Conservation (phyloP, 495 filamentous ascomycete genomes). For the Bacidia gigantensis region DNA sequence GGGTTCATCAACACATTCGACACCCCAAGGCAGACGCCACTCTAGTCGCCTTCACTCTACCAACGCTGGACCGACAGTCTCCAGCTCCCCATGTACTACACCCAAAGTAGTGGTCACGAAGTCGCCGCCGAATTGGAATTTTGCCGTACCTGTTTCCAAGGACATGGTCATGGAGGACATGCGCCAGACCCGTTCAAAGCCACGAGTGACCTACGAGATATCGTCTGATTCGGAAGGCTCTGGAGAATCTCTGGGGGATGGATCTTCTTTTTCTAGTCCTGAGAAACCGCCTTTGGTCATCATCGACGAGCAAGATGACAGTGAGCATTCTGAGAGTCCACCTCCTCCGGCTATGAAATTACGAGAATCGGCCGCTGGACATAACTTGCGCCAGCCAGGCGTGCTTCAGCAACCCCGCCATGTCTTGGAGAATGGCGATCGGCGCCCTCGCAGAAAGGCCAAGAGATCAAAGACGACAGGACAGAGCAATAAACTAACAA, state of each 20-base stretch:
- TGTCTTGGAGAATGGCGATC: constrained; percentile 15
- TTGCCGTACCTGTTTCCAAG: neutral
- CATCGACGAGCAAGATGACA: constrained; percentile 9
- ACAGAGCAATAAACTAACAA: neutral
- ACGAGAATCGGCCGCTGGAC: constrained; percentile 16
- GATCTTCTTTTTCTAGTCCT: constrained; percentile 17
- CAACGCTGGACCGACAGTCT: neutral
- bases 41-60: neutral
- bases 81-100: neutral
- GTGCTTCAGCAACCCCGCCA: constrained; percentile 13
- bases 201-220: constrained; percentile 16
- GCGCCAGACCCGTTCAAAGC: neutral
- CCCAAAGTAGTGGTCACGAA: neutral
- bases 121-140: neutral
- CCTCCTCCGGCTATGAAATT: constrained; percentile 6
- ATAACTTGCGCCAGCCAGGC: constrained; percentile 14
- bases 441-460: constrained; percentile 1
- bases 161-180: neutral
- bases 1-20: neutral
- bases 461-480: neutral
- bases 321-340: constrained; percentile 7
- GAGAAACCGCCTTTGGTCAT: constrained; percentile 4
- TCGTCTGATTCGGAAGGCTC: constrained; percentile 13
- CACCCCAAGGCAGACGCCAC: neutral
- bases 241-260: constrained; percentile 1